phyloP scores from a whole-genome alignment of 2,329 filamentous ascomycete genomes.

The Didymella lethalis region DNA sequence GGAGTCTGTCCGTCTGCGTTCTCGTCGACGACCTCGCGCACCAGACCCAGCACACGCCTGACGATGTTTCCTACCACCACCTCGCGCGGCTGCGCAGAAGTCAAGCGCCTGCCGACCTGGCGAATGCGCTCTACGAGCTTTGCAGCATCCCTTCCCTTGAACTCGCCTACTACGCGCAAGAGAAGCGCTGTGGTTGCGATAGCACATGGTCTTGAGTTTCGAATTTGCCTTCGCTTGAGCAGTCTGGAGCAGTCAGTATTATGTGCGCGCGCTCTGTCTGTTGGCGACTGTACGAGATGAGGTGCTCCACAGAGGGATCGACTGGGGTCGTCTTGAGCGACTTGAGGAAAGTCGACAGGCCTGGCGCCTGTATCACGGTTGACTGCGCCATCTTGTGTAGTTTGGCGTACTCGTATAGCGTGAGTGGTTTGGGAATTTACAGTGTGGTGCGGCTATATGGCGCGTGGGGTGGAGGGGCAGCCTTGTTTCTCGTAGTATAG shows the following conservation, averaged over 20 bases:
- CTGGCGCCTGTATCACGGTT: slow-evolving; percentile 65
- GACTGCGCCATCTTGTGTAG: slow-evolving; percentile 35
- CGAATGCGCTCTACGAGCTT: slow-evolving; percentile 83
- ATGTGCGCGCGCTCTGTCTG: slow-evolving; percentile 1
- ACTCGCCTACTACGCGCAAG: slow-evolving; percentile 82
- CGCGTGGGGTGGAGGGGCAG: slow-evolving; percentile 36
- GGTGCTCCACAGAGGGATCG: slow-evolving; percentile 82
- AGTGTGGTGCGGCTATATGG: slow-evolving; percentile 17
- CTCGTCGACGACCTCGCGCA: slow-evolving; percentile 88
- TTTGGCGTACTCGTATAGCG: neutral
- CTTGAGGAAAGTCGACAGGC: slow-evolving; percentile 79
- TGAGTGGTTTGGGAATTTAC: slow-evolving; percentile 5
- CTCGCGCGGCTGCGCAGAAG: slow-evolving; percentile 85
- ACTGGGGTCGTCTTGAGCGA: slow-evolving; percentile 74
- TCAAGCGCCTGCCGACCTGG: slow-evolving; percentile 77
- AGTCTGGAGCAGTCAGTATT: slow-evolving; percentile 63
- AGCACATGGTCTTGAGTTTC: slow-evolving; percentile 85
- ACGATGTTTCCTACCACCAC: slow-evolving; percentile 95
- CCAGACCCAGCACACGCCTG: slow-evolving; percentile 84
- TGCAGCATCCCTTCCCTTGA: slow-evolving; percentile 78
- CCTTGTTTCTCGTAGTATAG: neutral
- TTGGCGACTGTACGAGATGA: slow-evolving; percentile 73
- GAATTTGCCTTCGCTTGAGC: slow-evolving; percentile 89
- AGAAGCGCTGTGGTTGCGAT: slow-evolving; percentile 90
- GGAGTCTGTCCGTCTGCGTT: slow-evolving; percentile 71